Percentiles rank a stretch among this genome's conserved stretches.
Evolutionary conservation across 495 filamentous ascomycete species (phyloP).

Genomic region (Saxophila tyrrhenica): DNA sequence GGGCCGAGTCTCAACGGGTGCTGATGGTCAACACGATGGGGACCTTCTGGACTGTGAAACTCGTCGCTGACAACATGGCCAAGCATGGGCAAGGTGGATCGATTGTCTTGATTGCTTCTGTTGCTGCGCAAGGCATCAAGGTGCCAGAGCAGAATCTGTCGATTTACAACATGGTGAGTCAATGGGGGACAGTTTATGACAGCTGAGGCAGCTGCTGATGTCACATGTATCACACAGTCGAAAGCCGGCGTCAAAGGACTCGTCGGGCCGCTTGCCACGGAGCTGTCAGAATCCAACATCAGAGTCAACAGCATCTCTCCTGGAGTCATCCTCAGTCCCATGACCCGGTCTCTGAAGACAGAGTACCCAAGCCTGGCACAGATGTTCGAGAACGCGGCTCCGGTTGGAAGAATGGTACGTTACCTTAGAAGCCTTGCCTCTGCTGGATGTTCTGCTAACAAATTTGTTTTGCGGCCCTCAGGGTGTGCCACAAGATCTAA

Average conservation of each 20-base stretch:
- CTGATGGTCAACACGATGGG: slow-evolving; percentile 9
- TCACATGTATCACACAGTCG: neutral
- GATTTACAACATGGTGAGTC: slow-evolving; percentile 10
- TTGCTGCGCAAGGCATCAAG: slow-evolving; percentile 11
- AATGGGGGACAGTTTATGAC: neutral
- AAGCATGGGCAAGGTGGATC: slow-evolving; percentile 7
- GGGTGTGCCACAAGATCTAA: slow-evolving; percentile 1
- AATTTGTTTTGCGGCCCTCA: too few relatives aligned
- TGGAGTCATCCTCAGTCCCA: slow-evolving; percentile 3
- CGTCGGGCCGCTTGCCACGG: slow-evolving; percentile 12
- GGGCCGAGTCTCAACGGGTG: slow-evolving; percentile 7
- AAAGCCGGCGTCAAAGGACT: slow-evolving; percentile 18
- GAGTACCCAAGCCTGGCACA: slow-evolving; percentile 1
- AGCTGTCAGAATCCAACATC: slow-evolving; percentile 9
- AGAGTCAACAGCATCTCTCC: slow-evolving; percentile 14
- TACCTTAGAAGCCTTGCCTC: too few relatives aligned
- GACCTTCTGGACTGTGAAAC: slow-evolving; percentile 5
- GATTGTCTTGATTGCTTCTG: slow-evolving; percentile 18
- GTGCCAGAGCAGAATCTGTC: slow-evolving; percentile 8
- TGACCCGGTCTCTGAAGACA: slow-evolving; percentile 3
- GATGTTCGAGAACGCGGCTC: slow-evolving; percentile 9
- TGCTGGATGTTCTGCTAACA: too few relatives aligned
- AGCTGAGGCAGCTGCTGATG: neutral
- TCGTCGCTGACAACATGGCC: neutral
- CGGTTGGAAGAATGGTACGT: slow-evolving; percentile 2